Evolutionary conservation across 306 rosid genomes (phyloP).

Genomic region (Vigna mungo): DNA sequence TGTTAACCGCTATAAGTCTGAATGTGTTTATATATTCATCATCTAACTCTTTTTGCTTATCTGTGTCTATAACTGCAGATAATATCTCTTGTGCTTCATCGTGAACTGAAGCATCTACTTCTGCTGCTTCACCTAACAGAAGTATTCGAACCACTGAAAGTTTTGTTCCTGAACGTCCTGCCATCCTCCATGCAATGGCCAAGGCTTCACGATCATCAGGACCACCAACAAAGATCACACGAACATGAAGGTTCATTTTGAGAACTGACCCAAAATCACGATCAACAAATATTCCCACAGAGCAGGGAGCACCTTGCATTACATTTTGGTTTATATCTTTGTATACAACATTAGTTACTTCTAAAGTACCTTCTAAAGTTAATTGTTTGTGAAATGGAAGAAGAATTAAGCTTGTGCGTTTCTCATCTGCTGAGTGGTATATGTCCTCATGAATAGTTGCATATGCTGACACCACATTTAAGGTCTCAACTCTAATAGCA

Average conservation of each 20-base stretch:
- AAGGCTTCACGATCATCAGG: conserved; percentile 73
- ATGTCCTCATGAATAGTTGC: conserved; percentile 53
- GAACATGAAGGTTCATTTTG: neutral
- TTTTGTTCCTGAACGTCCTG: conserved; percentile 40
- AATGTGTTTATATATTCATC: conserved; percentile 52
- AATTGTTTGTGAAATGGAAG: conserved; percentile 51
- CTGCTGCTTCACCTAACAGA: conserved; percentile 37
- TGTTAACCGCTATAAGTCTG: conserved; percentile 36
- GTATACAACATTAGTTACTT: conserved; percentile 12
- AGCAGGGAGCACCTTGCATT: conserved; percentile 46
- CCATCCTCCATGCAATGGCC: conserved; percentile 64
- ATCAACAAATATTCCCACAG: conserved; percentile 51
- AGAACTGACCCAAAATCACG: conserved; percentile 33
- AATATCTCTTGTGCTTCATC: conserved; percentile 22
- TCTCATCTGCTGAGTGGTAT: conserved; percentile 41
- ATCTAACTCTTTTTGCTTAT: conserved; percentile 50
- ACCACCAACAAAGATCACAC: conserved; percentile 54
- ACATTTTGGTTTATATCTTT: conserved; percentile 43
- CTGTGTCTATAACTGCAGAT: conserved; percentile 9
- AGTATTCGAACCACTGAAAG: conserved; percentile 55
- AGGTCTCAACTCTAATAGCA: conserved; percentile 44
- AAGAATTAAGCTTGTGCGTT: conserved; percentile 37
- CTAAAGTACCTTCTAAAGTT: conserved; percentile 28
- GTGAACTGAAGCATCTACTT: neutral
- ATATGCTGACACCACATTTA: conserved; percentile 42